phyloP scores from a whole-genome alignment of 2,329 filamentous ascomycete genomes.

The Tolypocladium sp. region DNA sequence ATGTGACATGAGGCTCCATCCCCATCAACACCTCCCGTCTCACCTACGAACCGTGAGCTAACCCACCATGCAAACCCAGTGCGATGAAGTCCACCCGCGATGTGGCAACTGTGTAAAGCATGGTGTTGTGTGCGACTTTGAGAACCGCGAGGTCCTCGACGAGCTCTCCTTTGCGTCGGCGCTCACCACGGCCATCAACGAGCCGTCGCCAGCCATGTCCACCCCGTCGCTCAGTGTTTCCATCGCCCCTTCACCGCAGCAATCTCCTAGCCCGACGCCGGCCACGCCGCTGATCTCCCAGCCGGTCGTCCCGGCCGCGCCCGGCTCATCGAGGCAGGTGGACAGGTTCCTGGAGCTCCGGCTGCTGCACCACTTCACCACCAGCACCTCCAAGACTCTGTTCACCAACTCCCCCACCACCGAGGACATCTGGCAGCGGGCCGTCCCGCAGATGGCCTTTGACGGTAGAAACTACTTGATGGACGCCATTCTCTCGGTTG shows the following conservation, averaged over 20 bases:
- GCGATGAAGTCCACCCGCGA: slow-evolving; percentile 55
- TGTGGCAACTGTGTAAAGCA: slow-evolving; percentile 61
- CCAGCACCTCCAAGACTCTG: slow-evolving; percentile 50
- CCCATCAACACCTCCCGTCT: background rate
- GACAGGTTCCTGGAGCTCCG: slow-evolving; percentile 50
- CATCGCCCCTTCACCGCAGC: slow-evolving; percentile 8
- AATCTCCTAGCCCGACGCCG: background rate
- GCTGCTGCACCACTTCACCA: slow-evolving; percentile 57
- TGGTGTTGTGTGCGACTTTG: slow-evolving; percentile 58
- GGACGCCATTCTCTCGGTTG: slow-evolving; percentile 55
- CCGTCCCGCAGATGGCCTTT: slow-evolving; percentile 53
- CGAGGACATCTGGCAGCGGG: slow-evolving; percentile 49
- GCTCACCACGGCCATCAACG: background rate
- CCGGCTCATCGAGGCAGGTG: slow-evolving; percentile 22
- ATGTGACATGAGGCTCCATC: background rate
- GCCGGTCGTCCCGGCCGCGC: slow-evolving; percentile 9
- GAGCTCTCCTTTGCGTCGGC: slow-evolving; percentile 30
- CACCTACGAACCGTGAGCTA: background rate
- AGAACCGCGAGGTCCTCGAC: slow-evolving; percentile 38
- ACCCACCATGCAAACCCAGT: slow-evolving; percentile 27
- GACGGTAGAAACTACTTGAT: slow-evolving; percentile 47
- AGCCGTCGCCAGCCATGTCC: slow-evolving; percentile 7
- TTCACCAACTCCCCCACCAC: slow-evolving; percentile 41
- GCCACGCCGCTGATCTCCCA: background rate
- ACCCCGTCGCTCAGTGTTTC: slow-evolving; percentile 10